A percentile compares a stretch with the other conserved stretches of the same genome.
These are phyloP conservation scores for Cyclanthera cordifolia DNA, from an alignment of 306 rosid genomes.

Conservation along the genomic window DNA sequence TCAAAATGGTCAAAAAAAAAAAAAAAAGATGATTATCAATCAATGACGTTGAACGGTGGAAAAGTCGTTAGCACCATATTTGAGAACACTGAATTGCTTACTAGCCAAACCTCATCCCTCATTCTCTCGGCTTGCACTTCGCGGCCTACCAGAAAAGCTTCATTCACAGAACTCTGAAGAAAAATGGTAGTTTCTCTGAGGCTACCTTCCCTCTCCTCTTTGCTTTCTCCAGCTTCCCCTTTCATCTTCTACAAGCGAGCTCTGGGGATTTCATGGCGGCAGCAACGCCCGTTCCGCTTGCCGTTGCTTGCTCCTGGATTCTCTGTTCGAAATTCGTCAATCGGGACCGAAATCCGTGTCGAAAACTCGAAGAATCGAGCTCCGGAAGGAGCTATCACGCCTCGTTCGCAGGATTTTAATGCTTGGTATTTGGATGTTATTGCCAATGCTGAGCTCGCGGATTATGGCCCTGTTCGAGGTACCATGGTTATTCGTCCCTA, in stretches of 20 bases:
- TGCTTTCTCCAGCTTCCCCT: conserved; percentile 34
- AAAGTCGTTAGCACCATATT: background rate
- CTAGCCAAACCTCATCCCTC: background rate
- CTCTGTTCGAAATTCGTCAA: conserved; percentile 41
- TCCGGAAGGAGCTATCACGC: conserved; percentile 55
- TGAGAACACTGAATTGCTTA: background rate
- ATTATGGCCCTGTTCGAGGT: conserved; percentile 97
- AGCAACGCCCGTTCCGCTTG: conserved; percentile 17
- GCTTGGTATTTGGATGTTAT: conserved; percentile 89
- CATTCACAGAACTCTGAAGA: conserved; percentile 19
- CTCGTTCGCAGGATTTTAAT: conserved; percentile 86
- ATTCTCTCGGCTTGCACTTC: background rate
- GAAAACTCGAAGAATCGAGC: conserved; percentile 45
- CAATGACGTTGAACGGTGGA: background rate
- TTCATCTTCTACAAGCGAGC: conserved; percentile 27
- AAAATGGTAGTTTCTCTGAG: conserved; percentile 35
- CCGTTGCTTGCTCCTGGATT: conserved; percentile 21
- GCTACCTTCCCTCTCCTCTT: conserved; percentile 53
- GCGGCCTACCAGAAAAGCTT: background rate
- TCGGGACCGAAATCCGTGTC: conserved; percentile 30
- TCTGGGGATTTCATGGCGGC: conserved; percentile 23
- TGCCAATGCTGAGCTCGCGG: conserved; percentile 83
- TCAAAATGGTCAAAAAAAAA: background rate
- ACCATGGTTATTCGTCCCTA: conserved; percentile 96
- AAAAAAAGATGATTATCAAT: background rate